Base-by-base conservation (phyloP, 1,284 basidiomycete genomes). In the Tilletia caries region DNA sequence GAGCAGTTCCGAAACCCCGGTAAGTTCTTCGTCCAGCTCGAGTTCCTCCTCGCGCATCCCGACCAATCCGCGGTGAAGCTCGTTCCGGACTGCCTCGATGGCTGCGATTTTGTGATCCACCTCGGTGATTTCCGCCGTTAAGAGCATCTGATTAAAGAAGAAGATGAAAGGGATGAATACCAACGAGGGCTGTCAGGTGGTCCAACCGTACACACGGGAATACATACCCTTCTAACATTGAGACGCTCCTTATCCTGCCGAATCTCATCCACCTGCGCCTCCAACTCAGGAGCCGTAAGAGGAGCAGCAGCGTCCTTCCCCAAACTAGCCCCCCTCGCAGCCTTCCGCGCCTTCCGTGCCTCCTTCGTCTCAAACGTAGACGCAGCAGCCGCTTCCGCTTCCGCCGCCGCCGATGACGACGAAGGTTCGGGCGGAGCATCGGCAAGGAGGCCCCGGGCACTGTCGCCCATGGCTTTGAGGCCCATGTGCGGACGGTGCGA, bases 11-110 rank as follows among this genome's bases (percentile, higher is more conserved):
- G 67, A 70, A 0, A 83, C 76, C 15, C 80, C 81, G 23, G 77
- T 73, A 29, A 54, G 54, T 66, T 72, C 95, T 76, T 97, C 95
- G 79, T 96, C 92, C 37, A 98, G 86, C 82, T 98, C 95, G 37
- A 98, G 86, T 77, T 97, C 94, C 76, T 98, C 95, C 81, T 98
- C 96, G 71, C 95, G 92, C 67, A 98, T 83, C 77, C 89, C 91
- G 46, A 98, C 84, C 29, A 98, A 86, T 80, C 93, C 91, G 64
- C 90, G 87, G 81, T 95, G 91, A 25, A 98, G 86, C 72, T 90
- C 90, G 6, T 88, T 86, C 71, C 93, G 88, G 72, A 97, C 92
- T 32, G 86, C 87, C 77, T 95, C 92, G 60, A 98, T 86, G 25
- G 90, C 89, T 70, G 91, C 89, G 67, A 97, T 96, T 86, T 95